Base-by-base conservation (phyloP, 2,329 filamentous ascomycete species). In the Alternaria brassicicola region DNA sequence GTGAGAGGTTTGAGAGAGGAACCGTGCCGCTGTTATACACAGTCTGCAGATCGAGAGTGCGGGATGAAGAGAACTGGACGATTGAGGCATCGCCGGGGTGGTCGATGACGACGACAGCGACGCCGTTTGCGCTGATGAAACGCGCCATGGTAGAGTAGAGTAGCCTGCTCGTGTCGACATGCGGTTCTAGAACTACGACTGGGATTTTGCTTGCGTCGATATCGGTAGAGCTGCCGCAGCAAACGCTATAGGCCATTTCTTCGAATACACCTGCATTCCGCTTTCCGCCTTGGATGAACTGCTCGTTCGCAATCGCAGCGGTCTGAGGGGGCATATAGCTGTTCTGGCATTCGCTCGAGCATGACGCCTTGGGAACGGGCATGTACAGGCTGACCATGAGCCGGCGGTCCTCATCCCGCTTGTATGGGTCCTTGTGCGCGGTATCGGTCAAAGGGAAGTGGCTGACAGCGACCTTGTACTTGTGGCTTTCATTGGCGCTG, bases 71-170 rank as follows among this genome's bases (percentile, higher is more conserved):
- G 47, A 81, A 83, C 53, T 83, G 78, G 8, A 85, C 77, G 19
- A 82, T 71, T 0, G 67, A 55, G 0, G 79, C 74, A 46, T 85
- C 82, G 46, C 81, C 79, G 0, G 83, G 77, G 49, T 85, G 83
- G 55, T 85, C 84, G 23, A 85, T 70, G 0, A 81, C 71, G 12
- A 83, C 70, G 2, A 85, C 80, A 0, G 78, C 72, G 47, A 78
- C 81, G 0, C 83, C 83, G 6, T 78, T 72, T 15, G 79, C 81
- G 0, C 82, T 80, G 3, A 85, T 71, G 3, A 80, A 78, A 2
- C 77, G 76, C 2, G 81, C 80, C 56, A 81, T 75, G 5, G 76
- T 77, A 4, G 71, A 76, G 62, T 85, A 82, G 1, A 82, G 43
- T 1, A 81, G 65, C 1, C 82, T 74, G 0, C 79, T 78, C 5